Conservation (phyloP, 768 basidiomycete genomes). For the Infundibulicybe gibba region DNA sequence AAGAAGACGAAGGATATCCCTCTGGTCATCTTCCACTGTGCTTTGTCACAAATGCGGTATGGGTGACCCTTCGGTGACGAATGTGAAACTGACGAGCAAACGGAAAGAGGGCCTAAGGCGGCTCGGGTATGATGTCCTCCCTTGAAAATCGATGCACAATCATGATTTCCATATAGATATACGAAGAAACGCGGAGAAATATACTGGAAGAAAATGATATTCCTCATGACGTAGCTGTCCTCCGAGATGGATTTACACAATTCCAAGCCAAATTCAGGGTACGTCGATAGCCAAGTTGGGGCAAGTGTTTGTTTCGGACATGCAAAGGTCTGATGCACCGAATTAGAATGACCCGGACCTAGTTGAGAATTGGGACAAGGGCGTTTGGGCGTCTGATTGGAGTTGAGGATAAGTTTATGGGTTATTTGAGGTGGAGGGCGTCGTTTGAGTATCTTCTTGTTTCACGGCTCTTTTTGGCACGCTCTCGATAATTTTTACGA, state of each 20-base stretch:
- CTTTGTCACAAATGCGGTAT: slow-evolving; percentile 73
- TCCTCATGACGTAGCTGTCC: slow-evolving; percentile 55
- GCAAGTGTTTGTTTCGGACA: slow-evolving; percentile 1
- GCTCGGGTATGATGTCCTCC: slow-evolving; percentile 49
- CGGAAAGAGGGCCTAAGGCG: slow-evolving; percentile 63
- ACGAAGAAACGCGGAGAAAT: slow-evolving; percentile 56
- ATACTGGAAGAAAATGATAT: slow-evolving; percentile 39
- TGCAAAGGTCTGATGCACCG: not conserved
- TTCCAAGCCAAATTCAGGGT: slow-evolving; percentile 75
- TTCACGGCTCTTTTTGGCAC: slow-evolving; percentile 56
- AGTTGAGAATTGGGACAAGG: slow-evolving; percentile 74
- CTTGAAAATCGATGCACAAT: not conserved
- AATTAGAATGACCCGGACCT: slow-evolving; percentile 56
- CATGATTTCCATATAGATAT: slow-evolving; percentile 42
- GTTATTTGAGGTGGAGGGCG: not conserved
- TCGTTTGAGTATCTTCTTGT: slow-evolving; percentile 12
- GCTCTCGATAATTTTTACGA: slow-evolving; percentile 56
- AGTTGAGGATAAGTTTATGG: slow-evolving; percentile 11
- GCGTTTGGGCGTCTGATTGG: slow-evolving; percentile 54
- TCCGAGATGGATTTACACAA: slow-evolving; percentile 67
- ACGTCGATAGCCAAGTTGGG: not conserved
- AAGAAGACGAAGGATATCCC: slow-evolving; percentile 57
- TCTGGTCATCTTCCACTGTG: slow-evolving; percentile 74
- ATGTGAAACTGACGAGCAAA: slow-evolving; percentile 4
- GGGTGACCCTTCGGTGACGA: slow-evolving; percentile 5